These are phyloP conservation scores for Actinomucor elegans DNA, from an alignment of 371 early-diverging fungal genomes.

Conservation along the genomic window DNA sequence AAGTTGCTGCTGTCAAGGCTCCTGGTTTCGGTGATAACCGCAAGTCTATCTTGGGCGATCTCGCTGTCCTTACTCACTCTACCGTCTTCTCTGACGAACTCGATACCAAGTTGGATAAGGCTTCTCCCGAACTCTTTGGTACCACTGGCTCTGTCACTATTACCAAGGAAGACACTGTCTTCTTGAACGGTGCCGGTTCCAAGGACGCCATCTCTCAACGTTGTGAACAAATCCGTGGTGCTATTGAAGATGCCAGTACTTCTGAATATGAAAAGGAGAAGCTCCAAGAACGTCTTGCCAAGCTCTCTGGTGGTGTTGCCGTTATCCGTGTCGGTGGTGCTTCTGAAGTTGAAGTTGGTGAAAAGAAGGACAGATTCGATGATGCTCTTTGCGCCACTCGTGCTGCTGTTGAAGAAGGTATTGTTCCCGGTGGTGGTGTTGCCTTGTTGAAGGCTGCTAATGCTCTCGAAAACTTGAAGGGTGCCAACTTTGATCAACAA, in stretches of 20 bases:
- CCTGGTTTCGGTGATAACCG: conserved; percentile 99
- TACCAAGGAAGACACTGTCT: conserved; percentile 97
- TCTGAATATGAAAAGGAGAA: conserved; percentile 98
- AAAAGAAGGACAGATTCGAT: conserved; percentile 97
- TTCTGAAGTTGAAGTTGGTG: conserved; percentile 98
- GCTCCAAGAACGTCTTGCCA: conserved; percentile 97
- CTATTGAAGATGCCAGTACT: conserved; percentile 77
- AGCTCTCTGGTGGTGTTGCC: conserved; percentile 96
- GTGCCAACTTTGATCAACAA: conserved; percentile 96
- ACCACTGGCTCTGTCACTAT: conserved; percentile 84
- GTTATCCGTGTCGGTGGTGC: conserved; percentile 97
- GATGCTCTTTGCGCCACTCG: conserved; percentile 98
- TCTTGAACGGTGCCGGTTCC: conserved; percentile 92
- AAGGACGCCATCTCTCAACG: conserved; percentile 88
- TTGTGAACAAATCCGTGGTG: conserved; percentile 93
- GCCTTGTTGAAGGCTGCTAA: conserved; percentile 92
- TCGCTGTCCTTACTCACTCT: conserved; percentile 92
- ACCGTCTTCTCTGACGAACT: conserved; percentile 96
- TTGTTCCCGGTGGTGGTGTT: conserved; percentile 97
- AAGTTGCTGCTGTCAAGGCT: conserved; percentile 96
- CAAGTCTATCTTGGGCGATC: conserved; percentile 95
- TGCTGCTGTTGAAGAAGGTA: conserved; percentile 98
- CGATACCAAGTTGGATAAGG: conserved; percentile 93
- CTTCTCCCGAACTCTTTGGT: conserved; percentile 89
- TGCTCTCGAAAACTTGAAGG: conserved; percentile 75